Evolutionary conservation across 106 monocot species (phyloP).

Genomic region (Apostasia ramifera): DNA sequence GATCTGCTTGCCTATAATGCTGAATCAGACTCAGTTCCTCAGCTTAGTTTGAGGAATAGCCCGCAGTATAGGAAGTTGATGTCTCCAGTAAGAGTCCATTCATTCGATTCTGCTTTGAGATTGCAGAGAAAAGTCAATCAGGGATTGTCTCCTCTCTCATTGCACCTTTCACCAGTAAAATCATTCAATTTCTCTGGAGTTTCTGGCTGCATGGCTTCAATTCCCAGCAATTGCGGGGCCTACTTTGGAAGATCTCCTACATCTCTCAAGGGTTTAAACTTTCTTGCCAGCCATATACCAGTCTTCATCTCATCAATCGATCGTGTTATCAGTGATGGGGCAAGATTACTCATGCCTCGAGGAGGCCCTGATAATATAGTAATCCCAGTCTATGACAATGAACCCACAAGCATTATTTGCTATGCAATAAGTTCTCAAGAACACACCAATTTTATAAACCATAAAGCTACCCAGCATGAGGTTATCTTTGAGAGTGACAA

Average conservation of each 20-base stretch:
- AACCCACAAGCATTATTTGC: constrained; percentile 65
- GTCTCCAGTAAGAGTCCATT: constrained; percentile 55
- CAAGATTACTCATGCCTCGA: constrained; percentile 55
- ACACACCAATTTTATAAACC: constrained; percentile 41
- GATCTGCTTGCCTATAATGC: constrained; percentile 1
- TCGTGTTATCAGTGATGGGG: constrained; percentile 41
- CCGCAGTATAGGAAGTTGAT: constrained; percentile 28
- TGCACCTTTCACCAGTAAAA: constrained; percentile 33
- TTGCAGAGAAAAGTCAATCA: constrained; percentile 19
- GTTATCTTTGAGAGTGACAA: constrained; percentile 9
- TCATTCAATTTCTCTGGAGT: constrained; percentile 35
- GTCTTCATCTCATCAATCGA: constrained; percentile 35
- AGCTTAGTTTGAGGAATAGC: constrained; percentile 18
- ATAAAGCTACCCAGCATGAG: constrained; percentile 13
- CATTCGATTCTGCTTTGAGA: constrained; percentile 63
- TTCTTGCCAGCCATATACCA: constrained; percentile 26
- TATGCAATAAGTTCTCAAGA: constrained; percentile 65
- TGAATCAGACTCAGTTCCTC: constrained; percentile 14
- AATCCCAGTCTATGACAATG: constrained; percentile 78
- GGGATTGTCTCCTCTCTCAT: constrained; percentile 22
- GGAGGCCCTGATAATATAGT: constrained; percentile 20
- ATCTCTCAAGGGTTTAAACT: constrained; percentile 34
- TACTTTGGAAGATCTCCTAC: constrained; percentile 33
- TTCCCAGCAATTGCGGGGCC: constrained; percentile 28
- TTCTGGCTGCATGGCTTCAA: constrained; percentile 6